Conservation (phyloP, 23 red algal genomes). For the Gracilaria caudata region DNA sequence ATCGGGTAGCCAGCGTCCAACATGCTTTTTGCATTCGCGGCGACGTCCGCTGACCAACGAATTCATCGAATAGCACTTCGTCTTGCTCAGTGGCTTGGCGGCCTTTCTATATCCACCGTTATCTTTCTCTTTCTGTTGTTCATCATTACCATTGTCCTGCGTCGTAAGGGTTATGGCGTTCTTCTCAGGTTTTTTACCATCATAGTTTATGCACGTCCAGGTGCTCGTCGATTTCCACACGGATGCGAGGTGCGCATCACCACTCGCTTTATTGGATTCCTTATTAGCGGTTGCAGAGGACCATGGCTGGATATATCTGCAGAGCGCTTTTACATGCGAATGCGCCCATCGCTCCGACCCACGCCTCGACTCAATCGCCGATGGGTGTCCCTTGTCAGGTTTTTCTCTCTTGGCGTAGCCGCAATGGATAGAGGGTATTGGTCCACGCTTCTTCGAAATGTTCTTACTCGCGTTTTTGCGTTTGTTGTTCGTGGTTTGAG, state of each 20-base stretch:
- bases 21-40: constrained; percentile 36
- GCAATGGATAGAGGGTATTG: constrained; percentile 56
- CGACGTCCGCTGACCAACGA: constrained; percentile 10
- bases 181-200: constrained; percentile 45
- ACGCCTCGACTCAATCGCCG: constrained; percentile 18
- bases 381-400: constrained; percentile 4
- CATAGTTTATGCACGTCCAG: constrained; percentile 57
- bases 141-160: constrained; percentile 49
- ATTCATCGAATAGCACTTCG: constrained; percentile 12
- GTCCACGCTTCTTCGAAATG: constrained; percentile 57
- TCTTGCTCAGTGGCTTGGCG: constrained; percentile 52
- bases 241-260: constrained; percentile 53
- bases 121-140: constrained; percentile 42
- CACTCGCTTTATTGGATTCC: constrained; percentile 48
- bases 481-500: constrained; percentile 57
- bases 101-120: constrained; percentile 62
- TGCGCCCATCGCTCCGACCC: constrained; percentile 30
- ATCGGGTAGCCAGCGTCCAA: neutral
- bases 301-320: constrained; percentile 58
- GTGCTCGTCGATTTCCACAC: constrained; percentile 67
- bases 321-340: constrained; percentile 63
- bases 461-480: constrained; percentile 42
- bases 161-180: constrained; percentile 73
- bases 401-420: constrained; percentile 49
- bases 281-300: constrained; percentile 54